phyloP scores from a whole-genome alignment of 1,284 basidiomycete species.

The Hypsizygus ulmarius region DNA sequence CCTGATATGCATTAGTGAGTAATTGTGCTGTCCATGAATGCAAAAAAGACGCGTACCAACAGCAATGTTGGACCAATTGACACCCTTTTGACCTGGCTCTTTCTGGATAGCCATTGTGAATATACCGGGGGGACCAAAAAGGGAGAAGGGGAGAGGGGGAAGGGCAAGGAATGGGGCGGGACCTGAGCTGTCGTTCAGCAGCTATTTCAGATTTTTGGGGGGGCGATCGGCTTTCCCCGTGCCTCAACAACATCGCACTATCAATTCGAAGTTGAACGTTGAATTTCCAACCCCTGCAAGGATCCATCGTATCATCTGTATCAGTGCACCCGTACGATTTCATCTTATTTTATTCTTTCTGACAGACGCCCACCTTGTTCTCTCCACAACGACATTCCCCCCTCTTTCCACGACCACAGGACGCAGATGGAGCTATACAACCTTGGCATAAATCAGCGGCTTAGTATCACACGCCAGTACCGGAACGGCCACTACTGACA shows the following conservation, averaged over 20 bases:
- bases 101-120: slow-evolving; percentile 70
- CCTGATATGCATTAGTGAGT: slow-evolving; percentile 44
- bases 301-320: too few relatives aligned
- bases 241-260: background rate
- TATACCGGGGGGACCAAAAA: slow-evolving; percentile 18
- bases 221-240: slow-evolving; percentile 28
- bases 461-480: too few relatives aligned
- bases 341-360: too few relatives aligned
- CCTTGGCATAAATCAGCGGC: too few relatives aligned
- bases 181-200: slow-evolving; percentile 15
- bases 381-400: too few relatives aligned
- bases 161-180: slow-evolving; percentile 7
- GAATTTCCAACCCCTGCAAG: too few relatives aligned
- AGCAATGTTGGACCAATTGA: slow-evolving; percentile 99
- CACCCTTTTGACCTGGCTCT: slow-evolving; percentile 89
- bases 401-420: too few relatives aligned
- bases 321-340: too few relatives aligned
- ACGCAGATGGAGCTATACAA: too few relatives aligned
- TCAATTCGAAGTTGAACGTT: background rate
- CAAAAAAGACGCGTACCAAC: slow-evolving; percentile 62
- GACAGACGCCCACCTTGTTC: too few relatives aligned
- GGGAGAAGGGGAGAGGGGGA: slow-evolving; percentile 19
- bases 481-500: too few relatives aligned
- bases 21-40: background rate
- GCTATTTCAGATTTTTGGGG: slow-evolving; percentile 21